Percentiles rank a stretch among this genome's conserved stretches.
Conservation (phyloP, 768 basidiomycete species). For the Hemileccinum impolitum region DNA sequence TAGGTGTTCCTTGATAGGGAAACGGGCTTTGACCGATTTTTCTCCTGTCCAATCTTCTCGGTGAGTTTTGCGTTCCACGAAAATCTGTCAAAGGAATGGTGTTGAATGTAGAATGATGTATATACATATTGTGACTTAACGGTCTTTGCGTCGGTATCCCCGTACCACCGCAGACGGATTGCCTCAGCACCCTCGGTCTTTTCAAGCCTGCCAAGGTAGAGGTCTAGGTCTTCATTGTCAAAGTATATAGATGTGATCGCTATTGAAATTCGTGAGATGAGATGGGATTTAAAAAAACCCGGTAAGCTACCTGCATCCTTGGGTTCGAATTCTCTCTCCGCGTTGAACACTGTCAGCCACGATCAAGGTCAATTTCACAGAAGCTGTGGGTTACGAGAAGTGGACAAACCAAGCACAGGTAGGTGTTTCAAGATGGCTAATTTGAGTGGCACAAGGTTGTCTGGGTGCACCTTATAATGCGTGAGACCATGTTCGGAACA, state of each 20-base stretch:
- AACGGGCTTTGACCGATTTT: constrained; percentile 96
- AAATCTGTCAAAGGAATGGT: constrained; percentile 49
- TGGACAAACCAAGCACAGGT: constrained; percentile 79
- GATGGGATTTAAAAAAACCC: not conserved
- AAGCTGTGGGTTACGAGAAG: not conserved
- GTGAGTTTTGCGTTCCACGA: constrained; percentile 88
- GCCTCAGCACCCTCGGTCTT: constrained; percentile 99
- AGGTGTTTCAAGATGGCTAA: constrained; percentile 88
- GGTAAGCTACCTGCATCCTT: constrained; percentile 66
- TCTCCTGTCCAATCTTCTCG: constrained; percentile 99
- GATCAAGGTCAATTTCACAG: constrained; percentile 5
- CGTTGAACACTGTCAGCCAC: constrained; percentile 70
- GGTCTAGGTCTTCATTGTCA: constrained; percentile 91
- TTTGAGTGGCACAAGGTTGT: constrained; percentile 92
- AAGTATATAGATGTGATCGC: constrained; percentile 98
- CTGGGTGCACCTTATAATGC: constrained; percentile 66
- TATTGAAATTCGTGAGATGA: constrained; percentile 20
- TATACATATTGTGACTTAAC: constrained; percentile 40
- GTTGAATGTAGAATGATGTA: not conserved
- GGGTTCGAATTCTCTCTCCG: constrained; percentile 86
- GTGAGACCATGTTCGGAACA: constrained; percentile 3
- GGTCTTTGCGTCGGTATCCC: constrained; percentile 77
- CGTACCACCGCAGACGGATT: constrained; percentile 95
- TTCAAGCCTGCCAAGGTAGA: constrained; percentile 94
- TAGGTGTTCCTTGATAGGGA: constrained; percentile 90